Evolutionary conservation across 805 yeast species (phyloP), one percentile per base, ranked within the genome.

Genomic region (Candida koratica): DNA sequence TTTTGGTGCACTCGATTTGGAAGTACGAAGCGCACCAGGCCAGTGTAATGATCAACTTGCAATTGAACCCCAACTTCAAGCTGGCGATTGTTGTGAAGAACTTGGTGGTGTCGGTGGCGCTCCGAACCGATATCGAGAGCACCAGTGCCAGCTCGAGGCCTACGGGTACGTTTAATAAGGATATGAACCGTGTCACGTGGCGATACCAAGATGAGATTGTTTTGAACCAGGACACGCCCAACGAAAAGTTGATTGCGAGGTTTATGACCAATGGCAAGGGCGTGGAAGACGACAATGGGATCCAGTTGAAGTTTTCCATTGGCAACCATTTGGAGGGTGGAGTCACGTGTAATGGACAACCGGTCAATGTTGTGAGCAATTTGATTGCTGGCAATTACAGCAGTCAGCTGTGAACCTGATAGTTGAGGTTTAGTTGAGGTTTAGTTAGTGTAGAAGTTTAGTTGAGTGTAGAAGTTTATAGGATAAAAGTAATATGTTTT

Each of bases 131-230:
- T 24, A 81, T 84, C 8, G 71, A 76, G 12, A 72, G 82, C 3
- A 64, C 79, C 1, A 69, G 81, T 14, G 97, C 96, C 1, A 79
- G 88, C 43, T 83, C 95, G 3, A 86, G 84, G 55, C 98, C 98
- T 4, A 80, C 84, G 38, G 97, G 97, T 39, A 77, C 94, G 1
- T 90, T 88, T 69, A 86, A 82, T 60, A 82, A 77, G 52, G 97
- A 88, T 35, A 80, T 78, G 53, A 81, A 78, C 47, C 76, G 97
- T 60, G 81, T 93, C 39, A 81, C 93, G 0, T 89, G 97, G 96
- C 76, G 83, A 54, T 77, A 79, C 47, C 43, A 48, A 18, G 44
- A 59, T 7, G 70, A 76, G 3, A 44, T 75, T 24, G 48, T 45
- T 5, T 65, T 75, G 39, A 48, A 56, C 17, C 37, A 45, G 10